Evolutionary conservation across 768 basidiomycete species (phyloP), one percentile per base, ranked within the genome.

Genomic region (Dacryopinax spathularia): DNA sequence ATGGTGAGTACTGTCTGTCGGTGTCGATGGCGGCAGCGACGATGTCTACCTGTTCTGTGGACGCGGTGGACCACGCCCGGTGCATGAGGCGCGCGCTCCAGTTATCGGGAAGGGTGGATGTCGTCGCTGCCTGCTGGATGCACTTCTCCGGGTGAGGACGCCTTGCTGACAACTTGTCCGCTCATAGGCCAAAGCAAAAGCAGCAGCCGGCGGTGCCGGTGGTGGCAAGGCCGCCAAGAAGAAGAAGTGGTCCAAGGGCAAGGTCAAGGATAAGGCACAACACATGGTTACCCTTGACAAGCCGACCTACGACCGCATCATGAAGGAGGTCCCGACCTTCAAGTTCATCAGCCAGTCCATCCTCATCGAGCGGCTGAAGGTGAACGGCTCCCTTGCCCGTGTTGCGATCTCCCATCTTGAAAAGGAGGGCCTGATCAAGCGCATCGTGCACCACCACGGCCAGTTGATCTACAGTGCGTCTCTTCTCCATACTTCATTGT

Each of bases 221-320:
- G 86, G 88, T 69, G 87, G 89, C 74, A 92, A 92, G 76, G 78
- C 88, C 73, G 91, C 89, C 67, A 97, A 97, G 84, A 98, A 98
- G 85, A 98, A 98, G 91, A 98, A 98, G 84, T 97, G 94, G 94
- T 96, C 91, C 71, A 98, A 98, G 84, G 96, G 96, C 75, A 98
- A 98, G 81, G 96, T 99, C 77, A 99, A 99, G 88, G 96, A 99
- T 81, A 99, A 98, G 87, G 91, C 95, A 72, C 86, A 90, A 74
- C 94, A 98, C 84, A 83, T 91, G 71, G 93, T 97, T 77, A 80
- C 86, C 69, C 86, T 95, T 72, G 95, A 98, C 82, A 95, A 97
- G 82, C 69, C 85, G 63, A 89, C 87, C 70, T 95, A 77, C 77
- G 91, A 93, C 79, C 89, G 90, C 72, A 92, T 96, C 81, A 75